phyloP scores from a whole-genome alignment of 352 stramenopile species.

The Phytophthora pluvialis region DNA sequence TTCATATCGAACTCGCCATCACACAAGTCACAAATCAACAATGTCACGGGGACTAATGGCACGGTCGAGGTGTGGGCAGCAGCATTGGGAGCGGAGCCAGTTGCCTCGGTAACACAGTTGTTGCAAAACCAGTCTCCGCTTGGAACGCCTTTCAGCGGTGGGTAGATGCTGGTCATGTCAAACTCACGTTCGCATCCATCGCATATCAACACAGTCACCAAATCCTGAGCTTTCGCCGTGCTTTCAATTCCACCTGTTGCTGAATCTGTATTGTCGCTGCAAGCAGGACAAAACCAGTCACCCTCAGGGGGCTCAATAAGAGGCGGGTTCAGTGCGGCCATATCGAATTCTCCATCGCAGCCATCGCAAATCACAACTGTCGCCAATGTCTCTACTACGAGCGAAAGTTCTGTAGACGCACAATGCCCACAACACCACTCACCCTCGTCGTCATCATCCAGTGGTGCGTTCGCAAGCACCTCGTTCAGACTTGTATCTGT shows the following conservation, averaged over 20 bases:
- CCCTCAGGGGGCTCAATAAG: slow-evolving; percentile 51
- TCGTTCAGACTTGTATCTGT: slow-evolving; percentile 35
- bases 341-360: slow-evolving; percentile 75
- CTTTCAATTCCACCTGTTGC: not conserved
- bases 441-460: slow-evolving; percentile 38
- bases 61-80: not conserved
- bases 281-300: slow-evolving; percentile 44
- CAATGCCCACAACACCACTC: slow-evolving; percentile 52
- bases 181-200: slow-evolving; percentile 76
- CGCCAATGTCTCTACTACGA: slow-evolving; percentile 7
- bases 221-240: slow-evolving; percentile 5
- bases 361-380: slow-evolving; percentile 72
- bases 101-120: slow-evolving; percentile 20
- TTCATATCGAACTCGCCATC: slow-evolving; percentile 72
- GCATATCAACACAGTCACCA: slow-evolving; percentile 61
- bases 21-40: slow-evolving; percentile 79
- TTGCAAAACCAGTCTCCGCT: slow-evolving; percentile 57
- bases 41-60: slow-evolving; percentile 33
- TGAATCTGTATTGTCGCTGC: not conserved
- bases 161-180: slow-evolving; percentile 51
- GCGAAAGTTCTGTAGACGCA: slow-evolving; percentile 4
- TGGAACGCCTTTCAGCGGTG: slow-evolving; percentile 46
- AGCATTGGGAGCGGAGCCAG: not conserved
- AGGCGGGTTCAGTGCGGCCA: slow-evolving; percentile 54
- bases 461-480: slow-evolving; percentile 39